Conservation (phyloP, 305 asterid genomes). For the Caryopteris hybrid region DNA sequence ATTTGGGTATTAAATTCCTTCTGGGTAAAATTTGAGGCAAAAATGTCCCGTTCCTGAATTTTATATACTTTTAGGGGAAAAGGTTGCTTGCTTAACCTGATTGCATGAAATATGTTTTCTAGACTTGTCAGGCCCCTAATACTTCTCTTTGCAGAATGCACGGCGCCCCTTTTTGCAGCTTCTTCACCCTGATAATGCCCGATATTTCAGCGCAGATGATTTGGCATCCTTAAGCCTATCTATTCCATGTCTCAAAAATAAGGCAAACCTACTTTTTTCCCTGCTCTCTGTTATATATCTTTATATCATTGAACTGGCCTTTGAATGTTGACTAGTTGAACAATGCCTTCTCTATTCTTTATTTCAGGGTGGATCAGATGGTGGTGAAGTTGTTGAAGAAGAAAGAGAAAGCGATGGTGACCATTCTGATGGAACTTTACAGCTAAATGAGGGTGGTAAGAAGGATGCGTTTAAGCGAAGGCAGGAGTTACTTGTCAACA, state of each 20-base stretch:
- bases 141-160: slow-evolving; percentile 47
- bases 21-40: too few species aligned
- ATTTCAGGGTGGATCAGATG: slow-evolving; percentile 42
- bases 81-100: not conserved
- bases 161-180: slow-evolving; percentile 82
- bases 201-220: slow-evolving; percentile 75
- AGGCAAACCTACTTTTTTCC: slow-evolving; percentile 33
- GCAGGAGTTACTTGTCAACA: slow-evolving; percentile 70
- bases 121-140: not conserved
- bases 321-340: slow-evolving; percentile 16
- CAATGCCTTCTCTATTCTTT: slow-evolving; percentile 6
- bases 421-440: slow-evolving; percentile 23
- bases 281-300: not conserved
- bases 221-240: slow-evolving; percentile 49
- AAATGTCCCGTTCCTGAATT: not conserved
- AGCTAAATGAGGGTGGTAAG: slow-evolving; percentile 61
- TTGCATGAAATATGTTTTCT: not conserved
- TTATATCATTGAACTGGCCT: slow-evolving; percentile 4
- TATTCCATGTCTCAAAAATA: slow-evolving; percentile 57
- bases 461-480: slow-evolving; percentile 81
- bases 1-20: too few species aligned
- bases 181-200: slow-evolving; percentile 78
- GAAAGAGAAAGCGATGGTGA: slow-evolving; percentile 33
- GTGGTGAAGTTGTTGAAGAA: slow-evolving; percentile 35
- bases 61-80: not conserved